A percentile compares a stretch with the other conserved stretches of the same genome.
Evolutionary conservation across 2,329 filamentous ascomycete species (phyloP).

Genomic region (Colletotrichum tanaceti): DNA sequence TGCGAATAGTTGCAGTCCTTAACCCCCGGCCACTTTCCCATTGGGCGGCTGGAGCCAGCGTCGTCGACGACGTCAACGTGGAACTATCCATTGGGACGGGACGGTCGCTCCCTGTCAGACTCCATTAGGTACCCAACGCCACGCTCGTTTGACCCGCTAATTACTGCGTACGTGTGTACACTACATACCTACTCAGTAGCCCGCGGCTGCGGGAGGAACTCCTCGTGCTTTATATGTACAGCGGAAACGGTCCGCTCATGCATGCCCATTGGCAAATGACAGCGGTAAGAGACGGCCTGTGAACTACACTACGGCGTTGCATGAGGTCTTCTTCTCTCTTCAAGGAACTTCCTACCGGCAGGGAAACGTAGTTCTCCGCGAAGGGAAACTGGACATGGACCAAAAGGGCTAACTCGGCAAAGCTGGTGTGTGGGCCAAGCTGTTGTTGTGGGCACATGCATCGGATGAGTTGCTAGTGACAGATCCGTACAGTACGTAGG

Average conservation of each 20-base stretch:
- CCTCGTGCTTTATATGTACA: slow-evolving; percentile 39
- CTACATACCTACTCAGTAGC: too few relatives aligned
- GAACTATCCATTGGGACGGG: slow-evolving; percentile 26
- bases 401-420: neutral
- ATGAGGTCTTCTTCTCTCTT: slow-evolving; percentile 9
- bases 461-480: neutral
- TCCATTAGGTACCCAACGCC: slow-evolving; percentile 8
- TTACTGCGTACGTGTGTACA: too few relatives aligned
- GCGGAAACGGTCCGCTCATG: slow-evolving; percentile 41
- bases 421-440: neutral
- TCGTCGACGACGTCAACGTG: slow-evolving; percentile 29
- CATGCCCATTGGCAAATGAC: slow-evolving; percentile 34
- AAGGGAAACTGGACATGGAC: neutral
- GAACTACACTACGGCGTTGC: slow-evolving; percentile 25
- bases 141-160: slow-evolving; percentile 32
- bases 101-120: slow-evolving; percentile 17
- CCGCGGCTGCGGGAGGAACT: slow-evolving; percentile 34
- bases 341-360: slow-evolving; percentile 30
- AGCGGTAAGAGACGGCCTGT: slow-evolving; percentile 14
- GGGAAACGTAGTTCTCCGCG: neutral
- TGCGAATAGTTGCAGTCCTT: neutral
- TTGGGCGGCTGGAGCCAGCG: slow-evolving; percentile 20
- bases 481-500: neutral
- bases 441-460: neutral
- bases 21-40: slow-evolving; percentile 28